These are phyloP conservation scores for Herpetomonas tarakana DNA, from an alignment of 208 protist species.

Conservation along the genomic window DNA sequence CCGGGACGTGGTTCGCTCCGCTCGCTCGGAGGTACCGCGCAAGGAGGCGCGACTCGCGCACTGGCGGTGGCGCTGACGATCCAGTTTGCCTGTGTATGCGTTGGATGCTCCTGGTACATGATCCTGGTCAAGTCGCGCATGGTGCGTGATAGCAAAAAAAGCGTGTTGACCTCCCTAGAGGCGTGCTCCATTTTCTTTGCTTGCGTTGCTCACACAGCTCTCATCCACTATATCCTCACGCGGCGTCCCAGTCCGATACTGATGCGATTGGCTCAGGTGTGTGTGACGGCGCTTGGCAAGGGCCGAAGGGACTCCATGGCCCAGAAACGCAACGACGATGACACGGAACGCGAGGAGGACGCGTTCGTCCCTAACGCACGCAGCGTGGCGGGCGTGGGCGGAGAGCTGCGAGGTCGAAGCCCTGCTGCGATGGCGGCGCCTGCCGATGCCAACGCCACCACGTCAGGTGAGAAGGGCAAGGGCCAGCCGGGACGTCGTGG, in stretches of 20 bases:
- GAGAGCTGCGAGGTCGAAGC: too few species aligned
- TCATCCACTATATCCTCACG: constrained; percentile 5
- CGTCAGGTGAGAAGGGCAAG: neutral
- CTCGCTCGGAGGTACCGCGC: too few species aligned
- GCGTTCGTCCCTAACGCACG: too few species aligned
- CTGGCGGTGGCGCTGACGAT: constrained; percentile 1
- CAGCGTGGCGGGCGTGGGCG: too few species aligned
- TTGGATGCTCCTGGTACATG: constrained; percentile 11
- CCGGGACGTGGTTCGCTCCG: too few species aligned
- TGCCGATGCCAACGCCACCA: neutral
- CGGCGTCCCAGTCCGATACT: neutral
- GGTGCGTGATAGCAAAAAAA: constrained; percentile 1
- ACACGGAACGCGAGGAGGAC: too few species aligned
- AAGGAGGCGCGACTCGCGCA: too few species aligned
- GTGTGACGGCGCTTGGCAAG: neutral
- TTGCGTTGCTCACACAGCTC: constrained; percentile 6
- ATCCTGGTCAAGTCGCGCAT: constrained; percentile 2
- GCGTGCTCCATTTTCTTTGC: constrained; percentile 5
- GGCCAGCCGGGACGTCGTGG: neutral
- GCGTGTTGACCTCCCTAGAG: neutral
- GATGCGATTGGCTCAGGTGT: too few species aligned
- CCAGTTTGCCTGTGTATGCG: neutral
- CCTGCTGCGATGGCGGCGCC: too few species aligned
- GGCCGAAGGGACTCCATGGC: neutral
- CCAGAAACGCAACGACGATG: neutral